Conservation (phyloP, 2,329 filamentous ascomycete species). For the Ophiostoma fasciatum region DNA sequence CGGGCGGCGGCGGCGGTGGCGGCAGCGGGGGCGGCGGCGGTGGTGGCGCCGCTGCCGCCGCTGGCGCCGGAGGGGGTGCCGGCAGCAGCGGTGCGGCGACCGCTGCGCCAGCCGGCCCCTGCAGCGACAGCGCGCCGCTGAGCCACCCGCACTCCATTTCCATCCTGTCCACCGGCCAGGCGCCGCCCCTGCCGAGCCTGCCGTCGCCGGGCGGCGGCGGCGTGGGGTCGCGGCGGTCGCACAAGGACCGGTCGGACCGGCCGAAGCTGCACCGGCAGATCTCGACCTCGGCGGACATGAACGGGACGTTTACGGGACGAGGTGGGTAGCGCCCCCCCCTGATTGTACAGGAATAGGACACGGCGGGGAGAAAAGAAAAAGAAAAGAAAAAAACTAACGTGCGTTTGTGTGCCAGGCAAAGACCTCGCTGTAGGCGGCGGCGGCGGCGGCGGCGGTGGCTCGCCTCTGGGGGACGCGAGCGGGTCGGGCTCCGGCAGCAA, state of each 20-base stretch:
- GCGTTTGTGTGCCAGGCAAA: too few species aligned
- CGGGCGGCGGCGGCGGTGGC: not conserved
- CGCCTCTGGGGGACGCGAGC: too few species aligned
- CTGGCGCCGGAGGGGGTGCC: not conserved
- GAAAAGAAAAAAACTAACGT: too few species aligned
- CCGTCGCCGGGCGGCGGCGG: slow-evolving; percentile 7
- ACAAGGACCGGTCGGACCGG: slow-evolving; percentile 40
- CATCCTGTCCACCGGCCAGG: slow-evolving; percentile 64
- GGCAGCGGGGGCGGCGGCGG: not conserved
- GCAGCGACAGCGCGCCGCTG: too few species aligned
- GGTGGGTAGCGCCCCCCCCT: too few species aligned
- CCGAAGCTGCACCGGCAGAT: slow-evolving; percentile 55
- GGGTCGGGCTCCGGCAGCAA: too few species aligned
- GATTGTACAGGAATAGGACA: not conserved
- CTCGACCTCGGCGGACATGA: slow-evolving; percentile 26
- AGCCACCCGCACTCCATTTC: slow-evolving; percentile 43
- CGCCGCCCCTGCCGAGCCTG: slow-evolving; percentile 51
- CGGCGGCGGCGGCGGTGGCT: too few species aligned
- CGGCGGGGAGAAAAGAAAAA: not conserved
- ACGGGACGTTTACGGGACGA: too few species aligned
- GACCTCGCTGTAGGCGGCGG: too few species aligned
- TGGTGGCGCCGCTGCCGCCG: not conserved
- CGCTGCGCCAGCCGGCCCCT: not conserved
- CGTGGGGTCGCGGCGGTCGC: slow-evolving; percentile 35
- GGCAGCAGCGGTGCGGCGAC: slow-evolving; percentile 11